Evolutionary conservation across 805 yeast genomes (phyloP).

Genomic region (Saccharomycopsis guyanensis): DNA sequence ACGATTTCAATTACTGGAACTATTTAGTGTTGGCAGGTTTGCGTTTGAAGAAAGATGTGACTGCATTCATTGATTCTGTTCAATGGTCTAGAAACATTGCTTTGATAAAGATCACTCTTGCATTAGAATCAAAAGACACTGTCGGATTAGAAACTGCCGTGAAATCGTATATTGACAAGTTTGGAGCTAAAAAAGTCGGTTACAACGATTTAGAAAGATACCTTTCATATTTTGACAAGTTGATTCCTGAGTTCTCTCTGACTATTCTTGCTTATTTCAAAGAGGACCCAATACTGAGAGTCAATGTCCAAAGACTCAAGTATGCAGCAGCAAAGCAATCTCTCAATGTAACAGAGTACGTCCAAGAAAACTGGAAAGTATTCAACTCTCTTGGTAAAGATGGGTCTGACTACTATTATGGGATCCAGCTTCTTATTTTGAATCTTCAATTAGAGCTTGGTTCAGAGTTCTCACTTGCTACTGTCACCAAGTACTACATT

Average conservation of each 20-base stretch:
- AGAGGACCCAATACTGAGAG: conserved; percentile 26
- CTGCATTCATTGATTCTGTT: no score
- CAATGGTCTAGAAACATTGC: conserved; percentile 46
- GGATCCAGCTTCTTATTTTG: conserved; percentile 57
- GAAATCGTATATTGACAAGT: conserved; percentile 3
- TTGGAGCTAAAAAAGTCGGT: background rate
- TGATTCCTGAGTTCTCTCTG: no score
- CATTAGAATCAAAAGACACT: conserved; percentile 16
- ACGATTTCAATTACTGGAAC: conserved; percentile 77
- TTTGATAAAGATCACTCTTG: conserved; percentile 45
- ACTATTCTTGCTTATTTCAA: background rate
- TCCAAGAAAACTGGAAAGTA: conserved; percentile 29
- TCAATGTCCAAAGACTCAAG: conserved; percentile 43
- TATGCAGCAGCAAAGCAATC: conserved; percentile 21
- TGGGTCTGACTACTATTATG: conserved; percentile 63
- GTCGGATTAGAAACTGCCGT: conserved; percentile 2
- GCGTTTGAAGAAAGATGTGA: conserved; percentile 22
- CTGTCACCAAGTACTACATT: conserved; percentile 17
- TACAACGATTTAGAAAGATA: background rate
- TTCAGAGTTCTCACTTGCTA: conserved; percentile 23
- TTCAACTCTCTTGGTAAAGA: conserved; percentile 30
- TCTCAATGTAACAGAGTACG: conserved; percentile 26
- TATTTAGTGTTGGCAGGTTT: conserved; percentile 39
- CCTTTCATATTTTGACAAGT: background rate
- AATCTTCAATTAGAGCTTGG: conserved; percentile 36